Evolutionary conservation across 306 rosid species (phyloP), one percentile per base, ranked within the genome.

Genomic region (Rosa multiflora): DNA sequence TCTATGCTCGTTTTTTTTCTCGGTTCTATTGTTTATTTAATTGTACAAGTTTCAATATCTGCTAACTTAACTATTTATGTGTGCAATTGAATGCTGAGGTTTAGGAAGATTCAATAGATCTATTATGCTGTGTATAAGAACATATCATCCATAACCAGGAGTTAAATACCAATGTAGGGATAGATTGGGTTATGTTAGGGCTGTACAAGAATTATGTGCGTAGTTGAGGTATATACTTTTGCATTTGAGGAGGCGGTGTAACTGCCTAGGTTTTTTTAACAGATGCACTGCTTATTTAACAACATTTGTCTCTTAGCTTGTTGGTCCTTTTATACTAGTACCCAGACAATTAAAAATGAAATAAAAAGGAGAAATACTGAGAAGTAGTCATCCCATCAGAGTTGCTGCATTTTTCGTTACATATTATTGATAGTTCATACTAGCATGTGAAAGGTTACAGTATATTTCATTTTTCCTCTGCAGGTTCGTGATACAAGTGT

Each of bases 401-500:
- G 40, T 74, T 18, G 71, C 48, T 76, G 47, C 70, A 44, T 61
- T 61, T 20, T 64, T 32, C 3, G 23, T 42, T 58, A 20, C 1
- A 21, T 13, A 42, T 40, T 18, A 21, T 9, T 32, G 17, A 35
- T 58, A 58, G 61, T 23, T 73, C n/a, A 55, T 58, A 2, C 42
- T 18, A 59, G 12, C 6, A 10, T 61, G 70, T 51, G 10, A 0
- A 44, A 44, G 26, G 3, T 13, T 56, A 40, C 52, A 0, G 10
- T 69, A 17, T 18, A 32, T 29, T 55, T 58, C 20, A 75, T 13
- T 44, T 78, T 82, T 59, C 78, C 76, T 67, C 35, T 80, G 78
- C 85, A 94, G 98, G 87, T 87, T 83, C 97, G 98, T 61, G 98
- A 94, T 78, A 94, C 98, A 12, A 94, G 98, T 90, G 98, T 94